Evolutionary conservation across 331 rosid species (phyloP).

Genomic region (Acacia concinna): DNA sequence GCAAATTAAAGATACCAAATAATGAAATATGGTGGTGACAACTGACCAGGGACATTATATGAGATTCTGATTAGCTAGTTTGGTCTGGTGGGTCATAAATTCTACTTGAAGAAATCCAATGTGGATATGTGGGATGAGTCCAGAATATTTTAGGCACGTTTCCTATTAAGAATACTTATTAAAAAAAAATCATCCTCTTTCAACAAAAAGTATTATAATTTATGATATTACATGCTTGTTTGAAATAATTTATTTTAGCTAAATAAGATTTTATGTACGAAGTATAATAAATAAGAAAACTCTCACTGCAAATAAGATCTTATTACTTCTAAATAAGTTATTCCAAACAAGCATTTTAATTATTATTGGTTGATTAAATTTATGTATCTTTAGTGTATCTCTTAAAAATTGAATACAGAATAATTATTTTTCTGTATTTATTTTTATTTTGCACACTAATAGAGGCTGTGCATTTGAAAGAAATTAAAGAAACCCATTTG

Average conservation of each 20-base stretch:
- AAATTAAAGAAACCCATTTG: too few species aligned
- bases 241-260: too few species aligned
- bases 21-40: slow-evolving; percentile 27
- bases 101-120: slow-evolving; percentile 15
- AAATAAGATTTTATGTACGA: too few species aligned
- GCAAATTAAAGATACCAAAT: slow-evolving; percentile 31
- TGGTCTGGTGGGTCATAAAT: slow-evolving; percentile 39
- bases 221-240: too few species aligned
- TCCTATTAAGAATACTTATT: neutral
- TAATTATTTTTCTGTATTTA: neutral
- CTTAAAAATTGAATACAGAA: neutral
- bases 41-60: neutral
- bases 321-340: too few species aligned
- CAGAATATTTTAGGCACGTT: neutral
- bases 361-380: too few species aligned
- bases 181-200: too few species aligned
- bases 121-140: neutral
- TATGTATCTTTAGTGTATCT: too few species aligned
- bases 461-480: neutral
- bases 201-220: neutral
- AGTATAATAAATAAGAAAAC: too few species aligned
- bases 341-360: neutral
- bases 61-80: neutral
- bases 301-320: too few species aligned
- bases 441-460: neutral